Evolutionary conservation across 495 filamentous ascomycete species (phyloP), one percentile per base, ranked within the genome.

Genomic region (Hyphodiscus hymeniophilus): DNA sequence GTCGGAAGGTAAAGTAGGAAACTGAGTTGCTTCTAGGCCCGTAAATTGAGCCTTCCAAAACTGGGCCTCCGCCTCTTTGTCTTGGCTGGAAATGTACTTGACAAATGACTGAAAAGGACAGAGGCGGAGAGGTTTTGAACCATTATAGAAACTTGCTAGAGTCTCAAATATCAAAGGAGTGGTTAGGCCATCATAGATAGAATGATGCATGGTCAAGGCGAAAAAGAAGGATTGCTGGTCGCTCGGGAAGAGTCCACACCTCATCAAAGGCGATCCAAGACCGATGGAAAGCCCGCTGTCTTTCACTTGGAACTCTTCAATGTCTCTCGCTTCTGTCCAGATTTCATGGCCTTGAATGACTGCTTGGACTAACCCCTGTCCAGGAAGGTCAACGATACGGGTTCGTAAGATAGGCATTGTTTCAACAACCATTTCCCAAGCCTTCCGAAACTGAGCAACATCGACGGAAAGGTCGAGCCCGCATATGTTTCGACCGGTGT

Each of bases 321-420:
- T 5, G 22, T 40, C 17, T 18, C 10, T 21, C 10, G 12, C 38
- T 8, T 20, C 10, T 3, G 16, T 20, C 38, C 38, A 40, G 3
- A 3, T 21, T 3, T 8, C 15, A 7, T 22, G n/a, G 4, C 22
- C 7, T 17, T 21, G 6, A 3, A 40, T 4, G 8, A 40, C 38
- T 4, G 22, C 38, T 12, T 40, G 38, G 4, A 40, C 16, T 5
- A 40, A 6, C 5, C 39, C n/a, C 35, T 28, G 6, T 77, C 67
- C 0, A 22, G 16, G 7, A 11, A 18, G 6, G 20, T 18, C 3
- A 4, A 40, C 10, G 16, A 40, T 40, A 6, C 10, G 8, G 10
- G 23, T 43, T 3, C 41, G 21, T 13, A 43, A 15, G 13, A 31
- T 43, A 11, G 6, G 20, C 1, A 26, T 5, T 5, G 11, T 16